phyloP scores from a whole-genome alignment of 441 rosid genomes.

The Gossypium davidsonii region DNA sequence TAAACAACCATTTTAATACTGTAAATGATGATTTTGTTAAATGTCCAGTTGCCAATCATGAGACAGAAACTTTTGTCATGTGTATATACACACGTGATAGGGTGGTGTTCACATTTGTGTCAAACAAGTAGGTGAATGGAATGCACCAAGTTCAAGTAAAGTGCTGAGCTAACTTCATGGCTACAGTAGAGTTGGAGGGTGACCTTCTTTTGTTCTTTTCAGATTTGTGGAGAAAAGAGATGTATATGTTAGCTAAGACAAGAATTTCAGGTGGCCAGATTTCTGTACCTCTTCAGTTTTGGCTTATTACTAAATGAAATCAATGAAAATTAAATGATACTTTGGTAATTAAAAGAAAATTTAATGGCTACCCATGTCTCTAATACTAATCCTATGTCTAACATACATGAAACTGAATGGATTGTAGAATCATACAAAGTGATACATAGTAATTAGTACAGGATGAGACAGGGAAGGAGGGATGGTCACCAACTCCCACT shows the following conservation, averaged over 20 bases:
- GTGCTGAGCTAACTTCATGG: constrained; percentile 12
- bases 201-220: neutral
- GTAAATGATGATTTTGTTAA: neutral
- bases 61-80: neutral
- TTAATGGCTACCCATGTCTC: neutral
- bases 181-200: constrained; percentile 1
- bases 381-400: neutral
- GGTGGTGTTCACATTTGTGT: neutral
- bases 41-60: neutral
- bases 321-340: neutral
- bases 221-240: constrained; percentile 6
- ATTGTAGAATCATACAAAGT: neutral
- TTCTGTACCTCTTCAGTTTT: neutral
- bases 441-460: neutral
- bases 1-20: neutral
- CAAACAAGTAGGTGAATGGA: constrained; percentile 9
- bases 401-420: neutral
- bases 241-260: neutral
- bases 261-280: neutral
- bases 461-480: constrained; percentile 29
- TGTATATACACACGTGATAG: neutral
- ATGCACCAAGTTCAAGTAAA: constrained; percentile 1
- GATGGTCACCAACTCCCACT: constrained; percentile 78
- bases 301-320: constrained; percentile 1
- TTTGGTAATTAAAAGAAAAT: neutral